These are phyloP conservation scores for Lobulomyces angularis DNA, from an alignment of 192 early-diverging fungal genomes.

Conservation along the genomic window DNA sequence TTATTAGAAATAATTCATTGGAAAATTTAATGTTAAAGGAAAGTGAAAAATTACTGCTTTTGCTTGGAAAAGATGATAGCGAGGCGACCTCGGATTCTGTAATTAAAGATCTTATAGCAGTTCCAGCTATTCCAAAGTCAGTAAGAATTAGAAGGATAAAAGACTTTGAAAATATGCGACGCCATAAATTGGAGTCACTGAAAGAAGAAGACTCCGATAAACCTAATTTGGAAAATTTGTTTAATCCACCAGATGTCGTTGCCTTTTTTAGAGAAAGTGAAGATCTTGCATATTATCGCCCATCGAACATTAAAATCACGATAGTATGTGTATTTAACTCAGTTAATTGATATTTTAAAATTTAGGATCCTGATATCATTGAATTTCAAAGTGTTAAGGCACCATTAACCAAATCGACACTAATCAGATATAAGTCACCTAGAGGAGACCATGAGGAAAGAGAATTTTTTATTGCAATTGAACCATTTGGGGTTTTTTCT, in stretches of 20 bases:
- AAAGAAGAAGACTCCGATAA: background rate
- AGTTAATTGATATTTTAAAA: too few relatives aligned
- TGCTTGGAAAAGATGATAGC: too few relatives aligned
- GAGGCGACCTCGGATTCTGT: too few relatives aligned
- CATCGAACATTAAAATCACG: constrained; percentile 20
- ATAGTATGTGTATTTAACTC: too few relatives aligned
- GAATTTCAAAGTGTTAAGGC: constrained; percentile 41
- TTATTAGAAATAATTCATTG: too few relatives aligned
- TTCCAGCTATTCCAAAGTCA: too few relatives aligned
- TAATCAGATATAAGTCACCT: constrained; percentile 35
- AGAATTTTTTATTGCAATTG: constrained; percentile 41
- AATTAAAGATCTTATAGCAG: too few relatives aligned
- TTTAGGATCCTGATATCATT: constrained; percentile 28
- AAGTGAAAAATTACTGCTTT: too few relatives aligned
- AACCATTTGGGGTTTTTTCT: constrained; percentile 38
- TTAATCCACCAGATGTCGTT: constrained; percentile 38
- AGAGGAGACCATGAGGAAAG: constrained; percentile 42
- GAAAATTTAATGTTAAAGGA: too few relatives aligned
- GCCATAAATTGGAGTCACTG: background rate
- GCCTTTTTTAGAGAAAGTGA: constrained; percentile 34
- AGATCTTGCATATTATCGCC: constrained; percentile 29
- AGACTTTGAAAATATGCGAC: too few relatives aligned
- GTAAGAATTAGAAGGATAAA: too few relatives aligned
- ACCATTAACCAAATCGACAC: constrained; percentile 27
- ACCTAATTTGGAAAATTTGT: constrained; percentile 2